Percentiles rank a stretch among this genome's conserved stretches.
phyloP scores from a whole-genome alignment of 2,329 filamentous ascomycete species.

The Cryphonectria radicalis region DNA sequence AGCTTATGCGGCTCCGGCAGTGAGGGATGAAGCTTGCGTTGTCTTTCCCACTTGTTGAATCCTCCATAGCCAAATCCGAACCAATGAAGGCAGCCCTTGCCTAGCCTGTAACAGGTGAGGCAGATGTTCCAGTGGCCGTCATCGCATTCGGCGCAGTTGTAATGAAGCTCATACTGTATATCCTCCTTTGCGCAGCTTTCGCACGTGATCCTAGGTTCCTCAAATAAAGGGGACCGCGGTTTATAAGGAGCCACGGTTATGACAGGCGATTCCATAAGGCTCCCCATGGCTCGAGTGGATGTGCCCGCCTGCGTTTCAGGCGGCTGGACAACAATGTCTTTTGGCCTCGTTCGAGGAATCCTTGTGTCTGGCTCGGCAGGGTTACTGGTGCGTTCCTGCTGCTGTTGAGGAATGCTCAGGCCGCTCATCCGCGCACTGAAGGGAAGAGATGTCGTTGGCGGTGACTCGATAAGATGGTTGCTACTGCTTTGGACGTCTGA shows the following conservation, averaged over 20 bases:
- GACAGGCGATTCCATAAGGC: slow-evolving; percentile 18
- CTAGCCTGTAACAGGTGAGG: slow-evolving; percentile 75
- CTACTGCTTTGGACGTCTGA: slow-evolving; percentile 26
- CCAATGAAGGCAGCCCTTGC: slow-evolving; percentile 83
- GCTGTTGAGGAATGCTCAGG: slow-evolving; percentile 29
- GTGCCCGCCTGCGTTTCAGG: slow-evolving; percentile 37
- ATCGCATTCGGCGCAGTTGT: slow-evolving; percentile 75
- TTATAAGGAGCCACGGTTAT: slow-evolving; percentile 44
- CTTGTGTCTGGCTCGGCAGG: slow-evolving; percentile 14
- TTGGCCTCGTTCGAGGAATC: slow-evolving; percentile 31
- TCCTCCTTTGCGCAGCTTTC: slow-evolving; percentile 69
- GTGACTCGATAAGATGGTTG: slow-evolving; percentile 32
- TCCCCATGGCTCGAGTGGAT: slow-evolving; percentile 24
- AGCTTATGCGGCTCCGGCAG: slow-evolving; percentile 61
- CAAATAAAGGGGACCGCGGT: slow-evolving; percentile 56
- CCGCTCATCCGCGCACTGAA: slow-evolving; percentile 42
- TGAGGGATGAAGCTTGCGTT: slow-evolving; percentile 44
- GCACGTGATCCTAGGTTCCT: slow-evolving; percentile 76
- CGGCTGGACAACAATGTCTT: slow-evolving; percentile 34
- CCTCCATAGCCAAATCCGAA: slow-evolving; percentile 82
- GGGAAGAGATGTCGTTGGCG: slow-evolving; percentile 38
- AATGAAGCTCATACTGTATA: slow-evolving; percentile 86
- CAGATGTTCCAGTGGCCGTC: slow-evolving; percentile 79
- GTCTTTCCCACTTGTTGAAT: slow-evolving; percentile 66
- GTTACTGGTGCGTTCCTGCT: slow-evolving; percentile 28